Conservation (phyloP, 2,329 filamentous ascomycete species). For the Cordyceps pruinosa region DNA sequence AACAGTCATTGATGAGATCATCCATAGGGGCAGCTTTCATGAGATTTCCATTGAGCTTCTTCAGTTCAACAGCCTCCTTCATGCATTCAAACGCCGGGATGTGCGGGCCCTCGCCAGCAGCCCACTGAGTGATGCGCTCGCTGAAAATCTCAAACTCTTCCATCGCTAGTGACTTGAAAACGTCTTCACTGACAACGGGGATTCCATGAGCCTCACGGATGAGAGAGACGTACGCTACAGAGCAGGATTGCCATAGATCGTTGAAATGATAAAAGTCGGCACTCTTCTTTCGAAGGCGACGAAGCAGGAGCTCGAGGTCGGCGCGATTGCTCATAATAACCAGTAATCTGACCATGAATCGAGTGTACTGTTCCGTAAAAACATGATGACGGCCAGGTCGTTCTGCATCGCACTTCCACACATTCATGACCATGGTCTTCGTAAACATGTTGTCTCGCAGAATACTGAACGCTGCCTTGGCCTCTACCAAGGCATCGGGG, state of each 20-base stretch:
- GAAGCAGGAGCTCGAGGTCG: constrained; percentile 71
- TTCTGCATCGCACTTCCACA: constrained; percentile 91
- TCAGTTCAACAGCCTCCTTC: constrained; percentile 52
- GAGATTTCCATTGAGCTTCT: constrained; percentile 73
- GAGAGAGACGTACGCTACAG: constrained; percentile 45
- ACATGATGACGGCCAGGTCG: constrained; percentile 80
- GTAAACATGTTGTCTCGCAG: constrained; percentile 71
- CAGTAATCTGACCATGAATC: constrained; percentile 71
- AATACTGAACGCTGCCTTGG: constrained; percentile 72
- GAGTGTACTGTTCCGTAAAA: constrained; percentile 80
- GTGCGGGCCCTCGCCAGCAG: constrained; percentile 30
- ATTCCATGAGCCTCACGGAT: constrained; percentile 44
- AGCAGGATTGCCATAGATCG: constrained; percentile 53
- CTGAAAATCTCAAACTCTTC: constrained; percentile 54
- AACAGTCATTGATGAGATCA: constrained; percentile 88
- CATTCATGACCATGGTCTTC: constrained; percentile 89
- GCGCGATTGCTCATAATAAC: constrained; percentile 66
- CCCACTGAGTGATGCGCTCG: constrained; percentile 50
- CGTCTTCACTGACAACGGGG: constrained; percentile 41
- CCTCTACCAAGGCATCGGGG: constrained; percentile 52
- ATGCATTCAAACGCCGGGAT: constrained; percentile 45
- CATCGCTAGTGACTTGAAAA: constrained; percentile 45
- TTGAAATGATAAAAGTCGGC: constrained; percentile 63
- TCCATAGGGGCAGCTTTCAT: constrained; percentile 85
- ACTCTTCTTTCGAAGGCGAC: constrained; percentile 73